These are phyloP conservation scores for Eucalyptus albens DNA, from an alignment of 345 rosid genomes.

Conservation along the genomic window DNA sequence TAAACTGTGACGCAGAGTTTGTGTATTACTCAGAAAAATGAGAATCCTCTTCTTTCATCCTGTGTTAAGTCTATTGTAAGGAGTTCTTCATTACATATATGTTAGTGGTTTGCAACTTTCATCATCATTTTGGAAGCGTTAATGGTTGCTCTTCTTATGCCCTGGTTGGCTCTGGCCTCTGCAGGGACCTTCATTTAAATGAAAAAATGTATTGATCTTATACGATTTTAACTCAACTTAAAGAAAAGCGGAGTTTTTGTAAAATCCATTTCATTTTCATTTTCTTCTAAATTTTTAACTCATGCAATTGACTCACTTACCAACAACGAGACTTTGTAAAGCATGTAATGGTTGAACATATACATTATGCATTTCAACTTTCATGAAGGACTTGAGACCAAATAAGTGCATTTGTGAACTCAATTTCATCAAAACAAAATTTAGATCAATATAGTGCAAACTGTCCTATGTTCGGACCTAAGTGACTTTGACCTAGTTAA, in stretches of 20 bases:
- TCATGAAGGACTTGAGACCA: too few relatives aligned
- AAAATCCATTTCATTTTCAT: not conserved
- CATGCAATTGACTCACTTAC: too few relatives aligned
- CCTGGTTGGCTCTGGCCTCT: not conserved
- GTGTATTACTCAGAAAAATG: not conserved
- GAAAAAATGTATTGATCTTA: not conserved
- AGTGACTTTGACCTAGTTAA: too few relatives aligned
- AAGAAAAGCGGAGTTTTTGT: not conserved
- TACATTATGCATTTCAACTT: too few relatives aligned
- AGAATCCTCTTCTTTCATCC: not conserved
- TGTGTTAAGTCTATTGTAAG: not conserved
- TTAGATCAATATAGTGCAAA: accelerated
- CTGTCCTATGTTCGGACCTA: too few relatives aligned
- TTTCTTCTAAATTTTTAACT: not conserved
- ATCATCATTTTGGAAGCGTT: not conserved
- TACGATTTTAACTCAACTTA: not conserved
- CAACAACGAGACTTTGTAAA: too few relatives aligned
- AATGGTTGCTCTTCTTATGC: not conserved
- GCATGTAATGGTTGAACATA: too few relatives aligned
- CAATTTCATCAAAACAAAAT: too few relatives aligned
- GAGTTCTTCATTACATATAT: not conserved
- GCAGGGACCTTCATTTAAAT: not conserved
- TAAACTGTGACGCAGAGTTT: not conserved
- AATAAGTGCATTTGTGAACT: too few relatives aligned
- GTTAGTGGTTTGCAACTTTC: not conserved